Conservation (phyloP, 2,329 filamentous ascomycete species). For the Xylaria sp. region DNA sequence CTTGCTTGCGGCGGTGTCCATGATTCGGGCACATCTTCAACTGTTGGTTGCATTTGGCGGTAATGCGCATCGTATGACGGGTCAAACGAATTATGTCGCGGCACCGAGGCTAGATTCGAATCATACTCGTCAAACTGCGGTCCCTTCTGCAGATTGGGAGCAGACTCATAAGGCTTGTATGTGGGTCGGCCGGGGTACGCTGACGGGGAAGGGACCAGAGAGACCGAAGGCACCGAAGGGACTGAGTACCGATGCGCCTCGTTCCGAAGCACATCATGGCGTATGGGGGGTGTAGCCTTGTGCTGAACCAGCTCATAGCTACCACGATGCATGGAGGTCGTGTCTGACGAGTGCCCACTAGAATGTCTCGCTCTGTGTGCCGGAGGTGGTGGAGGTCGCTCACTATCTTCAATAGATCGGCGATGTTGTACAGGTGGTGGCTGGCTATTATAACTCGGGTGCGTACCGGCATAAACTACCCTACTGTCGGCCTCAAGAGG, state of each 20-base stretch:
- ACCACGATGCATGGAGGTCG: slow-evolving; percentile 54
- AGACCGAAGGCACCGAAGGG: slow-evolving; percentile 44
- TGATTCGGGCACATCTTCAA: slow-evolving; percentile 72
- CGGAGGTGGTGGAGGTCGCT: slow-evolving; percentile 66
- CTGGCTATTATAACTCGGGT: slow-evolving; percentile 39
- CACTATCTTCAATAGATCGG: slow-evolving; percentile 55
- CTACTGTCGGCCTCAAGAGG: slow-evolving; percentile 43
- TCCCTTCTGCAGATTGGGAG: slow-evolving; percentile 53
- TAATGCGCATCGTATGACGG: slow-evolving; percentile 58
- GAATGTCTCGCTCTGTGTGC: slow-evolving; percentile 63
- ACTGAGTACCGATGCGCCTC: slow-evolving; percentile 67
- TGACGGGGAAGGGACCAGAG: slow-evolving; percentile 50
- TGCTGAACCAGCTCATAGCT: slow-evolving; percentile 56
- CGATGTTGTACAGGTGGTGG: slow-evolving; percentile 46
- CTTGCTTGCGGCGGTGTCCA: slow-evolving; percentile 50
- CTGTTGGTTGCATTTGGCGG: slow-evolving; percentile 69
- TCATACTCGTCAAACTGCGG: slow-evolving; percentile 50
- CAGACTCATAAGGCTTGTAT: slow-evolving; percentile 63
- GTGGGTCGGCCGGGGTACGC: slow-evolving; percentile 65
- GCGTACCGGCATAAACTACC: slow-evolving; percentile 38
- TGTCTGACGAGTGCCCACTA: slow-evolving; percentile 57
- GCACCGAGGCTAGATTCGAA: slow-evolving; percentile 51
- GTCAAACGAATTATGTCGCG: slow-evolving; percentile 65
- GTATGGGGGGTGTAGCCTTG: slow-evolving; percentile 62
- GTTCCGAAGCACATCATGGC: slow-evolving; percentile 67